Conservation (phyloP, 345 rosid species). For the Aegle marmelos region DNA sequence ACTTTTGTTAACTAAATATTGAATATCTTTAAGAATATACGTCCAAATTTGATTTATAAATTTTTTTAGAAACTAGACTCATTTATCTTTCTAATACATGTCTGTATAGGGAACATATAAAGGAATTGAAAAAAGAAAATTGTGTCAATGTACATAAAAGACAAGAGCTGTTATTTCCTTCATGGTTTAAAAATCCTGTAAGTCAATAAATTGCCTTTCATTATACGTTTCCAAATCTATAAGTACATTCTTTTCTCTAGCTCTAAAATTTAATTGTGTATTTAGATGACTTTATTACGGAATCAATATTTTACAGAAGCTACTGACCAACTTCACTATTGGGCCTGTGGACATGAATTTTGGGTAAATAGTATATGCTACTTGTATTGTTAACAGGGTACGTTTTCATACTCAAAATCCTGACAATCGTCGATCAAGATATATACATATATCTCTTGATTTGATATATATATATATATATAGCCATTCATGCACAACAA, state of each 20-base stretch:
- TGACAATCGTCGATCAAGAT: no score
- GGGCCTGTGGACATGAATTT: no score
- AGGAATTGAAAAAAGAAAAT: background rate
- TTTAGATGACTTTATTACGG: background rate
- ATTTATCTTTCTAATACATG: no score
- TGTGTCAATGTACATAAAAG: background rate
- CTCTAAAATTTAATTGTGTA: background rate
- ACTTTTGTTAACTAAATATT: no score
- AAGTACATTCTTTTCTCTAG: background rate
- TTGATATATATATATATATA: no score
- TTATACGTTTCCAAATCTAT: no score
- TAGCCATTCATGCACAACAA: background rate
- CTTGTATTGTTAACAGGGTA: background rate
- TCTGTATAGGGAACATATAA: background rate
- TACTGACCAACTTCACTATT: background rate
- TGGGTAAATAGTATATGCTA: no score
- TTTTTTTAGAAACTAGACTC: no score
- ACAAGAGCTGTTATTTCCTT: background rate
- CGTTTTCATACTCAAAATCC: background rate
- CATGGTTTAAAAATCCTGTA: background rate
- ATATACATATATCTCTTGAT: no score
- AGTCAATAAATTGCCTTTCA: background rate
- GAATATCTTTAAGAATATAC: no score
- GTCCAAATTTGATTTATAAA: no score
- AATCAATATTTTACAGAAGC: background rate